Percentiles rank a stretch among this genome's conserved stretches.
These are phyloP conservation scores for Irpex sp. DNA, from an alignment of 1,284 basidiomycete genomes.

Conservation along the genomic window DNA sequence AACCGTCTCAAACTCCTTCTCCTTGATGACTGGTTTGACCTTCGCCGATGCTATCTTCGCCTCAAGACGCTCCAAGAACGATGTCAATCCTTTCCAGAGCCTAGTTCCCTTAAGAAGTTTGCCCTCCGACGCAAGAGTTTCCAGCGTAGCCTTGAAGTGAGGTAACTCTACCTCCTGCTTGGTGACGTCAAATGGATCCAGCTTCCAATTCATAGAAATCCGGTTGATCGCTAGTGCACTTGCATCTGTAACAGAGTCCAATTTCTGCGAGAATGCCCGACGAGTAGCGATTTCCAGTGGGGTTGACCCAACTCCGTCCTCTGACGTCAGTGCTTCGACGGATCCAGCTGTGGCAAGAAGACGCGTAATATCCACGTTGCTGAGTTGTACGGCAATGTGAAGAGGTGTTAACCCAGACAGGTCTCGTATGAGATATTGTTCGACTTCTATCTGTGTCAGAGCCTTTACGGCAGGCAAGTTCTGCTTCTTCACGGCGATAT, in stretches of 20 bases:
- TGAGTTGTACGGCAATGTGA: slow-evolving; percentile 49
- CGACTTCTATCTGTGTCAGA: slow-evolving; percentile 43
- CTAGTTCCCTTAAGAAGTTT: slow-evolving; percentile 39
- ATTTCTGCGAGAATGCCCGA: slow-evolving; percentile 24
- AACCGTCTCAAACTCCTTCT: slow-evolving; percentile 15
- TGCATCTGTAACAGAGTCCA: slow-evolving; percentile 8
- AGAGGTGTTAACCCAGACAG: slow-evolving; percentile 53
- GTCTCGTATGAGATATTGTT: slow-evolving; percentile 45
- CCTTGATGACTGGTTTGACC: slow-evolving; percentile 9
- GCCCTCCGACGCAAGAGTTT: slow-evolving; percentile 39
- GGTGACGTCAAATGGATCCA: slow-evolving; percentile 20
- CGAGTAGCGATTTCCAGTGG: slow-evolving; percentile 51
- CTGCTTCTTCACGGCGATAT: slow-evolving; percentile 49
- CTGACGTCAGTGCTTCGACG: slow-evolving; percentile 47
- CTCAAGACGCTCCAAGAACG: slow-evolving; percentile 44
- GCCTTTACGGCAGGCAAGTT: slow-evolving; percentile 34
- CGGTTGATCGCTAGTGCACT: not conserved
- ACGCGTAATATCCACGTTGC: slow-evolving; percentile 41
- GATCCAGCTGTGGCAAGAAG: slow-evolving; percentile 46
- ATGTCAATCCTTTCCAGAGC: slow-evolving; percentile 37
- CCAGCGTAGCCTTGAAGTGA: slow-evolving; percentile 41
- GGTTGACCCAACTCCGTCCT: slow-evolving; percentile 65
- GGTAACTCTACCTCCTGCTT: slow-evolving; percentile 37
- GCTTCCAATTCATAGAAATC: not conserved
- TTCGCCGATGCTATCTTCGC: slow-evolving; percentile 26